phyloP scores from a whole-genome alignment of 371 early-diverging fungal genomes.

The Chytridium lagenaria region DNA sequence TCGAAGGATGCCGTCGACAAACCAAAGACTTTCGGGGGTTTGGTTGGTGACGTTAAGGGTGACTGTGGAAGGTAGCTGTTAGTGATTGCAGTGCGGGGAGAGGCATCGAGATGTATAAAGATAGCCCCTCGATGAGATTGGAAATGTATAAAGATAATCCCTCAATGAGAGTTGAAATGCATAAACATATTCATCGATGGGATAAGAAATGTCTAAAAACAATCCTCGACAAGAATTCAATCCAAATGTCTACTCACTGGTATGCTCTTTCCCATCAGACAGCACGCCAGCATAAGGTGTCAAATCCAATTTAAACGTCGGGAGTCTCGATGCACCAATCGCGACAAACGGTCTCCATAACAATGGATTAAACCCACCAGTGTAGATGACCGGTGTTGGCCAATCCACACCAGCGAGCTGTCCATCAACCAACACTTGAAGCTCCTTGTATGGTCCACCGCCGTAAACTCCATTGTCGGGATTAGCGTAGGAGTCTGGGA shows the following conservation, averaged over 20 bases:
- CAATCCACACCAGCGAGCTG: slow-evolving; percentile 37
- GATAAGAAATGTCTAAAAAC: not conserved
- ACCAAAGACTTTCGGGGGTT: slow-evolving; percentile 37
- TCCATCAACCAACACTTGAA: slow-evolving; percentile 37
- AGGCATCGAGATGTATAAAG: too few relatives aligned
- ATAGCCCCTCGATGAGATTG: too few relatives aligned
- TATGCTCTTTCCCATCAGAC: slow-evolving; percentile 27
- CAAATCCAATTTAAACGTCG: slow-evolving; percentile 33
- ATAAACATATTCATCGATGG: too few relatives aligned
- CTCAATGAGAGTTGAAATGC: too few relatives aligned
- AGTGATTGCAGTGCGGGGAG: too few relatives aligned
- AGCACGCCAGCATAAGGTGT: slow-evolving; percentile 34
- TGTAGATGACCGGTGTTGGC: slow-evolving; percentile 42
- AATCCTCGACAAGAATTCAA: not conserved
- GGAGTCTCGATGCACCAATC: slow-evolving; percentile 32
- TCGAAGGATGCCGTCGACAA: slow-evolving; percentile 35
- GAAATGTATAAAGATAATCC: too few relatives aligned
- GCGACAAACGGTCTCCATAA: slow-evolving; percentile 28
- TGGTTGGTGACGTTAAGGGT: slow-evolving; percentile 41
- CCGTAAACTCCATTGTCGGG: slow-evolving; percentile 37
- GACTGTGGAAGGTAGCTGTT: slow-evolving; percentile 7
- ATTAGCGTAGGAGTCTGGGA: slow-evolving; percentile 37
- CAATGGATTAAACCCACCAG: slow-evolving; percentile 43
- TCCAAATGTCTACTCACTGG: slow-evolving; percentile 8
- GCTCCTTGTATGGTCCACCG: slow-evolving; percentile 42